phyloP scores from a whole-genome alignment of 2,329 filamentous ascomycete genomes.

The Pseudogymnoascus sp. region DNA sequence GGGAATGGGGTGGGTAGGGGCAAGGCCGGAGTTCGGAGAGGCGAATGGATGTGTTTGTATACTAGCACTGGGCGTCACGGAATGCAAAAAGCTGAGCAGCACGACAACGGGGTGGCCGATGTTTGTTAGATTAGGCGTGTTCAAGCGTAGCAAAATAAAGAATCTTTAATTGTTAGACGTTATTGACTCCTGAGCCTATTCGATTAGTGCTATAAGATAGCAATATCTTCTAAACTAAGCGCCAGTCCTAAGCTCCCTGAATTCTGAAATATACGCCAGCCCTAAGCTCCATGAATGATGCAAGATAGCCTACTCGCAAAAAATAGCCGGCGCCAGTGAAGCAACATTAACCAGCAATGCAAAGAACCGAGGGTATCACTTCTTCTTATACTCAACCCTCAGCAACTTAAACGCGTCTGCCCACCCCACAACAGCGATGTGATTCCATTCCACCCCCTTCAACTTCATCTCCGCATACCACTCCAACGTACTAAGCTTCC shows the following conservation, averaged over 20 bases:
- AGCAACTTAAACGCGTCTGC: constrained; percentile 22
- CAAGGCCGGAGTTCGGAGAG: constrained; percentile 3
- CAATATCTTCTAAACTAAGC: not conserved
- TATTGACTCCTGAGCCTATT: not conserved
- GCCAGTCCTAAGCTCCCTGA: not conserved
- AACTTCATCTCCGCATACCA: constrained; percentile 47
- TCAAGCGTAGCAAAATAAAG: constrained; percentile 10
- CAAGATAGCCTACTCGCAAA: not conserved
- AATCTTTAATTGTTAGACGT: not conserved
- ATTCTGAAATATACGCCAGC: not conserved
- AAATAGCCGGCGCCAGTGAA: not conserved
- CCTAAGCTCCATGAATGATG: not conserved
- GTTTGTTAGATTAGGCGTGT: constrained; percentile 11
- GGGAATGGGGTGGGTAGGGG: not conserved
- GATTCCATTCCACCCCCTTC: constrained; percentile 45
- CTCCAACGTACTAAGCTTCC: constrained; percentile 34
- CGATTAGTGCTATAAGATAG: not conserved
- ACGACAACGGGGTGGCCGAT: constrained; percentile 9
- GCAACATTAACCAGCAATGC: not conserved
- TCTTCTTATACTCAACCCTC: constrained; percentile 8
- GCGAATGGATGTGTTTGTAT: constrained; percentile 12
- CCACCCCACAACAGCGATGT: constrained; percentile 43
- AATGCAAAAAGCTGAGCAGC: constrained; percentile 4
- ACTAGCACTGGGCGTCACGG: constrained; percentile 11
- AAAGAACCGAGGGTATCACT: constrained; percentile 7